phyloP scores from a whole-genome alignment of 345 rosid species.

The Aegle marmelos region DNA sequence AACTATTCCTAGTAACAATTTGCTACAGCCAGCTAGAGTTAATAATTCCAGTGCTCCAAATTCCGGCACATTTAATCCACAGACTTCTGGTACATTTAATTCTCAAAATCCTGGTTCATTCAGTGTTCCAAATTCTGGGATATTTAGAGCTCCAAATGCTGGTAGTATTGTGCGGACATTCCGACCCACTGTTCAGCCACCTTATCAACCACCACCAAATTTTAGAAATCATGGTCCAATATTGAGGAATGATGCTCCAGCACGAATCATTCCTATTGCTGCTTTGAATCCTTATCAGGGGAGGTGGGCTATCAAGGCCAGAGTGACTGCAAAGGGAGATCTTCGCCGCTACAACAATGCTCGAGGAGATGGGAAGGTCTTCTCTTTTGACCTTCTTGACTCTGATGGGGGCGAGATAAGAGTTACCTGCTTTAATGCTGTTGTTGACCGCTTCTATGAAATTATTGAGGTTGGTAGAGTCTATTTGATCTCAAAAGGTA shows the following conservation, averaged over 20 bases:
- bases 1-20: conserved; percentile 26
- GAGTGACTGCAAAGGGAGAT: conserved; percentile 91
- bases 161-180: conserved; percentile 42
- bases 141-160: conserved; percentile 25
- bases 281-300: conserved; percentile 93
- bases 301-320: conserved; percentile 90
- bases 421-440: conserved; percentile 84
- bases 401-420: conserved; percentile 91
- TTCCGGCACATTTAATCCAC: conserved; percentile 37
- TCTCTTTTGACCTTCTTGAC: conserved; percentile 89
- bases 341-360: conserved; percentile 86
- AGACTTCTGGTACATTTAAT: conserved; percentile 15
- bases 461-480: conserved; percentile 76
- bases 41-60: conserved; percentile 26
- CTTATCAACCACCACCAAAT: conserved; percentile 75
- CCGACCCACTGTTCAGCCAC: conserved; percentile 66
- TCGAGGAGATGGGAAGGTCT: conserved; percentile 87
- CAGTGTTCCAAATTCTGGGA: background rate
- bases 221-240: conserved; percentile 73
- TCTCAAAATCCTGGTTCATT: background rate
- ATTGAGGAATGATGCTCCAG: conserved; percentile 88
- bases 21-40: conserved; percentile 28
- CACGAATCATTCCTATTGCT: conserved; percentile 71
- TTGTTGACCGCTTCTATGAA: conserved; percentile 76
- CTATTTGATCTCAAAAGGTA: conserved; percentile 80